Percentiles rank a stretch among this genome's conserved stretches.
Evolutionary conservation across 805 yeast species (phyloP).

Genomic region (Candida verbasci): DNA sequence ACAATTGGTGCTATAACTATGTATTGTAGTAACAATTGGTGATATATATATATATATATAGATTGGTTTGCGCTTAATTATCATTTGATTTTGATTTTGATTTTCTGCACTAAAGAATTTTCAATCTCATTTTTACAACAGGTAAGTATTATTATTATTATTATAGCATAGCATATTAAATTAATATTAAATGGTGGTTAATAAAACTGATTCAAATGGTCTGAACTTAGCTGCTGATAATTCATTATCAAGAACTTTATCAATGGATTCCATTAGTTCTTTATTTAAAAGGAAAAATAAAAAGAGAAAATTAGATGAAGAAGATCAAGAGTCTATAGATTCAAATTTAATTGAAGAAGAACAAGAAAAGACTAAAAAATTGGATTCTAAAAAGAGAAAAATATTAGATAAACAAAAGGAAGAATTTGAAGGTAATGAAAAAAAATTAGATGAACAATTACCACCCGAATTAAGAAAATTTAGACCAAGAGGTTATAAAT

Average conservation of each 20-base stretch:
- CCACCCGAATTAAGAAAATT: conserved; percentile 70
- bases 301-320: conserved; percentile 14
- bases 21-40: no score
- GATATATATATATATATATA: no score
- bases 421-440: conserved; percentile 46
- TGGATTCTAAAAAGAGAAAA: conserved; percentile 11
- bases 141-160: no score
- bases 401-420: conserved; percentile 23
- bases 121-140: no score
- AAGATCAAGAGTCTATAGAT: conserved; percentile 12
- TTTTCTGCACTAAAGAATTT: no score
- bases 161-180: no score
- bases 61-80: no score
- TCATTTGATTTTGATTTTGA: no score
- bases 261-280: conserved; percentile 35
- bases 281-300: conserved; percentile 25
- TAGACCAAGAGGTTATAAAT: conserved; percentile 73
- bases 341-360: conserved; percentile 14
- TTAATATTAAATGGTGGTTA: neutral
- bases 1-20: no score
- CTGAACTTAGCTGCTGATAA: neutral
- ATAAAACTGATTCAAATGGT: neutral
- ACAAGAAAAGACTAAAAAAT: neutral
- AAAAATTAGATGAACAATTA: conserved; percentile 54
- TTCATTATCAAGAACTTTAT: conserved; percentile 30